Conservation (phyloP, 2,329 filamentous ascomycete genomes). For the Rhytidhysteron rufulum region DNA sequence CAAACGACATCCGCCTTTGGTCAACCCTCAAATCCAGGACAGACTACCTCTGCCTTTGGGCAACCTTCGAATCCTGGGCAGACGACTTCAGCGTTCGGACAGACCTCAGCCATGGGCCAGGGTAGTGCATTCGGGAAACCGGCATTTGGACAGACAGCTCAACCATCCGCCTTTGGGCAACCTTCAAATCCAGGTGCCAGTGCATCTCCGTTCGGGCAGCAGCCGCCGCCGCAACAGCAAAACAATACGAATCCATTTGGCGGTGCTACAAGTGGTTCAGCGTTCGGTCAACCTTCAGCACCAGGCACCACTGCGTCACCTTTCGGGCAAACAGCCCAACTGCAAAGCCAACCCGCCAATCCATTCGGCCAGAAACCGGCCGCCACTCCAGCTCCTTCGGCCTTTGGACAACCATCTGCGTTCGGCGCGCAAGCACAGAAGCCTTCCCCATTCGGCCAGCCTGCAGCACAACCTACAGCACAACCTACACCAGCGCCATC, state of each 20-base stretch:
- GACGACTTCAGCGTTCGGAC: conserved; percentile 26
- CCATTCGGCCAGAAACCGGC: neutral
- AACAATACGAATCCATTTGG: conserved; percentile 8
- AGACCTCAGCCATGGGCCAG: conserved; percentile 21
- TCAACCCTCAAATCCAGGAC: conserved; percentile 26
- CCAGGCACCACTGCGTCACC: neutral
- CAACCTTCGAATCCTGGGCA: conserved; percentile 25
- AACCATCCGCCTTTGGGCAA: conserved; percentile 21
- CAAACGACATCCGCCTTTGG: conserved; percentile 35
- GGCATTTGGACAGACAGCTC: too few relatives aligned
- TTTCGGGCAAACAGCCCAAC: neutral
- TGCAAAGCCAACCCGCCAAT: neutral
- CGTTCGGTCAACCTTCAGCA: neutral
- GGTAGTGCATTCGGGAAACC: conserved; percentile 41
- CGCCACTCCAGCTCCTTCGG: conserved; percentile 38
- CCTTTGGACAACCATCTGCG: conserved; percentile 21
- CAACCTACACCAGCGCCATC: conserved; percentile 6
- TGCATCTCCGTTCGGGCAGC: conserved; percentile 27
- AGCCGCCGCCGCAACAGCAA: conserved; percentile 11
- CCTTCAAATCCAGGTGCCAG: conserved; percentile 9
- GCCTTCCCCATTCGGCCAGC: conserved; percentile 14
- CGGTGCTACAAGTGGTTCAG: too few relatives aligned
- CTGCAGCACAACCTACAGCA: conserved; percentile 2
- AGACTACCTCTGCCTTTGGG: conserved; percentile 21
- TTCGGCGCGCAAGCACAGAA: conserved; percentile 14